Conservation (phyloP, 768 basidiomycete genomes). For the Trametes coccinea region DNA sequence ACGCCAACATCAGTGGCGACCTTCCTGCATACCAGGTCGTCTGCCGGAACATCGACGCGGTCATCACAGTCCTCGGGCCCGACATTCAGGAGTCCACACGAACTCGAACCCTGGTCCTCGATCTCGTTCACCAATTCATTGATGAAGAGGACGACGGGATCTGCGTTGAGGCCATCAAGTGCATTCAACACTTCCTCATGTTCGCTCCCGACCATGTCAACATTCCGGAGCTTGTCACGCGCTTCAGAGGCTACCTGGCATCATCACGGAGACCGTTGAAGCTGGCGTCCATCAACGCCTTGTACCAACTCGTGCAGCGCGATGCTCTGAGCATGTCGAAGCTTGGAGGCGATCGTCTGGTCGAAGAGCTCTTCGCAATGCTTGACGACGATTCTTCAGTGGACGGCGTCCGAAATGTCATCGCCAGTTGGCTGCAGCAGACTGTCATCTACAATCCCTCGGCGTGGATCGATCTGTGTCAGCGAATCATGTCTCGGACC, state of each 20-base stretch:
- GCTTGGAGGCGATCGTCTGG: conserved; percentile 89
- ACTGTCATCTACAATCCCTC: conserved; percentile 91
- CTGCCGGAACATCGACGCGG: conserved; percentile 89
- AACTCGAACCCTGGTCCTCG: conserved; percentile 78
- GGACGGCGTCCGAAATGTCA: conserved; percentile 91
- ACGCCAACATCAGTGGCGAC: conserved; percentile 87
- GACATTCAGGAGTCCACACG: conserved; percentile 88
- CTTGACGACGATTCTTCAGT: conserved; percentile 93
- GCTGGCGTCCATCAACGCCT: conserved; percentile 90
- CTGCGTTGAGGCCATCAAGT: conserved; percentile 91
- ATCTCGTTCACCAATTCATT: conserved; percentile 83
- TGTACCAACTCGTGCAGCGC: conserved; percentile 96
- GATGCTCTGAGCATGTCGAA: conserved; percentile 91
- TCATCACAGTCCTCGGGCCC: conserved; percentile 92
- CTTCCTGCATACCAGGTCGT: conserved; percentile 89
- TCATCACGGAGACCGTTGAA: conserved; percentile 85
- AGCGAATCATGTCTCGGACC: conserved; percentile 94
- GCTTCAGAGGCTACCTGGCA: conserved; percentile 76
- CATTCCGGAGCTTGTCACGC: conserved; percentile 75
- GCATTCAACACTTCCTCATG: conserved; percentile 96
- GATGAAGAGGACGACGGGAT: conserved; percentile 86
- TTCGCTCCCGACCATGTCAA: conserved; percentile 86
- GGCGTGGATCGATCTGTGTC: conserved; percentile 98
- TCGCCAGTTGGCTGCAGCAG: conserved; percentile 91
- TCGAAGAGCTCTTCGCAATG: conserved; percentile 93